Percentiles rank a stretch among this genome's conserved stretches.
Conservation (phyloP, 1,139 yeast genomes). For the Lodderomyces jiufengensis region DNA sequence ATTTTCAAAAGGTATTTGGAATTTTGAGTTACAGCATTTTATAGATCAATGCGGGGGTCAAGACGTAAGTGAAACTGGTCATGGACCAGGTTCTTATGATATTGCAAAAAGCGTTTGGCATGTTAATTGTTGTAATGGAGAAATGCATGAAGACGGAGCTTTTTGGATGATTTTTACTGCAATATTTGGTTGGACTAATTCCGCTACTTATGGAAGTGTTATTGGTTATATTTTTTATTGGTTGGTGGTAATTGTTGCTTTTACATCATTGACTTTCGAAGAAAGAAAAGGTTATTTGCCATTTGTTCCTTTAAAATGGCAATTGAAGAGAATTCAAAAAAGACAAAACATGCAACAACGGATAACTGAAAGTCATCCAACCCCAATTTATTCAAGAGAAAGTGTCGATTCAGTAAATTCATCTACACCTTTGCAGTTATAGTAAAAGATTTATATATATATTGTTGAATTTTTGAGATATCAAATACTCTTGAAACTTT, state of each 20-base stretch:
- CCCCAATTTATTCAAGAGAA: constrained; percentile 12
- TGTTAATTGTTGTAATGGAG: constrained; percentile 46
- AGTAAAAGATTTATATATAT: not conserved
- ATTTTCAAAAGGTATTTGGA: constrained; percentile 46
- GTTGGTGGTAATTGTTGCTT: constrained; percentile 26
- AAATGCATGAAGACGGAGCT: constrained; percentile 41
- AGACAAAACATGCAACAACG: constrained; percentile 21
- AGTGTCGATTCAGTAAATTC: constrained; percentile 29
- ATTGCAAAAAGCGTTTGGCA: constrained; percentile 42
- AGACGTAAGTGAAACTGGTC: constrained; percentile 47
- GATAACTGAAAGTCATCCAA: constrained; percentile 4
- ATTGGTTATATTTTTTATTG: constrained; percentile 37
- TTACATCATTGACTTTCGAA: constrained; percentile 27
- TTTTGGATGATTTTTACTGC: constrained; percentile 47
- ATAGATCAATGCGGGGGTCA: constrained; percentile 41
- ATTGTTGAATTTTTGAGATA: too few species aligned
- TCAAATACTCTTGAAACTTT: too few species aligned
- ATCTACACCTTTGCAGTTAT: constrained; percentile 21
- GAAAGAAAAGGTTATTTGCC: constrained; percentile 34
- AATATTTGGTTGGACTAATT: constrained; percentile 47
- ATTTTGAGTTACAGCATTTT: constrained; percentile 40
- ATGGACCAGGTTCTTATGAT: constrained; percentile 47
- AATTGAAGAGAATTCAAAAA: constrained; percentile 48
- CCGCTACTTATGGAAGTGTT: constrained; percentile 48
- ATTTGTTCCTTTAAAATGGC: constrained; percentile 53